Base-by-base conservation (phyloP, 2,329 filamentous ascomycete species). In the Pseudofabraea citricarpa region DNA sequence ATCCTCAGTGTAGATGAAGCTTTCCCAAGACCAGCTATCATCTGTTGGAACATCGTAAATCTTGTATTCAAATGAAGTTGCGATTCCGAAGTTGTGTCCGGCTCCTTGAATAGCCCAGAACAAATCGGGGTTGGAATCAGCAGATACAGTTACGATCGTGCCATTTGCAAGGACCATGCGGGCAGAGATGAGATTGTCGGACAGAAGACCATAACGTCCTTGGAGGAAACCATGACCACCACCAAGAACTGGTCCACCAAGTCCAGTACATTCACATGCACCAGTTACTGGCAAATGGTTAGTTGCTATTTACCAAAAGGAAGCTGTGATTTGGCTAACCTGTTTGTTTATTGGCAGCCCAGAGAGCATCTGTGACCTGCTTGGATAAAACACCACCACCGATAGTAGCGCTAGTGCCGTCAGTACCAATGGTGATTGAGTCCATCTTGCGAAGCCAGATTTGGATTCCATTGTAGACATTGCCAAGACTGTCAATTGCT, bases 71-170 rank as follows among this genome's bases (percentile, higher is more conserved):
- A 71, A 59, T 1, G 66, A 66, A 1, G 70, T 75, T n/a, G 78
- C 70, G 43, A 79, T 69, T 32, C 75, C 76, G 44, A 79, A 79
- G 56, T 79, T 79, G 44, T 77, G 71, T 1, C 75, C 76, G 2
- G 74, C 75, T 4, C 76, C 75, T 33, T 66, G 63, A 48, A 80
- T 64, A 1, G 64, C 75, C 75, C 74, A 81, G 55, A 66, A 79
- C 4, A 80, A 64, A 31, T 79, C 74, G 0, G 69, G 15, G 19
- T 48, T 35, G 6, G 23, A 18, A 10, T 23, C 36, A 13, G 22
- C 3, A 20, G 33, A 45, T n/a, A 64, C 64, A 0, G 48, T 59
- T 3, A 69, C 58, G 4, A 76, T 59, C 46, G 73, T 69, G 58
- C 76, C 74, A 40, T 76, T 71, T 0, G 66, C 67, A 6, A 67